phyloP scores from a whole-genome alignment of 169 alveolate genomes.

The Theileria luwenshuni region DNA sequence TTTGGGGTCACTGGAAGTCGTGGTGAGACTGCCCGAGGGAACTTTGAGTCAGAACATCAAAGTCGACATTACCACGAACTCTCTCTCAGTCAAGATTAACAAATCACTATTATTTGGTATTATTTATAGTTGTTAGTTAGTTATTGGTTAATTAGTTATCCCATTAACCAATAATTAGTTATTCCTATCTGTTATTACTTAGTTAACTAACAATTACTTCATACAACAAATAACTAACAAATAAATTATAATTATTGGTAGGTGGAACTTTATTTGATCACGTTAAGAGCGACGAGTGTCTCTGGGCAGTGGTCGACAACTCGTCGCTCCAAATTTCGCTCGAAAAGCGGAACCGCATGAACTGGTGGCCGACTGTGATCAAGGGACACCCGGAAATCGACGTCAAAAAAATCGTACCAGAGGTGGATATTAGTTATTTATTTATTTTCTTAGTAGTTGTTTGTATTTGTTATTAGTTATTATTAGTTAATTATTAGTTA shows the following conservation, averaged over 20 bases:
- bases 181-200: not conserved
- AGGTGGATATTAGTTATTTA: conserved; percentile 40
- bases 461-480: no score
- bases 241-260: no score
- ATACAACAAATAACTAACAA: no score
- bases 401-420: conserved; percentile 96
- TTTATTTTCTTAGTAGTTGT: not conserved
- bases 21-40: conserved; percentile 54
- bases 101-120: conserved; percentile 71
- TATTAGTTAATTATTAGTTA: no score
- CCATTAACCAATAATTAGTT: not conserved
- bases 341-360: conserved; percentile 89
- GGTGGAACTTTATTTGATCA: conserved; percentile 89
- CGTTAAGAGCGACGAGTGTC: conserved; percentile 90
- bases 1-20: conserved; percentile 75
- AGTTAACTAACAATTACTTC: not conserved
- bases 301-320: conserved; percentile 94
- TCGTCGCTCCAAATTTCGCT: conserved; percentile 84
- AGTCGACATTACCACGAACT: conserved; percentile 68
- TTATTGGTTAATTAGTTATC: not conserved
- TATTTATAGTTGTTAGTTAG: not conserved
- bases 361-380: conserved; percentile 96
- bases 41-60: conserved; percentile 67
- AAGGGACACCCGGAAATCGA: conserved; percentile 94
- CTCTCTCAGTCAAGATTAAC: conserved; percentile 74